Conservation (phyloP, 2,329 filamentous ascomycete species). For the Neofusicoccum ribis region DNA sequence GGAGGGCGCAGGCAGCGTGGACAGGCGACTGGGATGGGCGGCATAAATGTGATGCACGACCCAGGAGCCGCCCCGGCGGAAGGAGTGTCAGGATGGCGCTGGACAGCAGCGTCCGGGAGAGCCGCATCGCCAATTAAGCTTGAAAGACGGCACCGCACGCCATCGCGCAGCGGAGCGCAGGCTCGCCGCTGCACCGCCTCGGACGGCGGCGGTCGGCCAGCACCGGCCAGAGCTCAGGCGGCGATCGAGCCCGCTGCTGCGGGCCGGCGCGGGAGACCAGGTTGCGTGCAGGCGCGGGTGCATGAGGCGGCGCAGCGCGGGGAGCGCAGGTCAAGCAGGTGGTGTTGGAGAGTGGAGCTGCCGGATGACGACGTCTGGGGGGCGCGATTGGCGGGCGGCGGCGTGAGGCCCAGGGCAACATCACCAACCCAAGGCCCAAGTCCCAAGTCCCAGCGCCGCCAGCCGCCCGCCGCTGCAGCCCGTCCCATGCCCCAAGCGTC, state of each 20-base stretch:
- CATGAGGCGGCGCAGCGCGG: not conserved
- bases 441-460: too few species aligned
- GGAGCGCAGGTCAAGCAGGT: not conserved
- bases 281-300: not conserved
- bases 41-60: not conserved
- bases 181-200: not conserved
- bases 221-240: not conserved
- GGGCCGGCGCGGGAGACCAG: not conserved
- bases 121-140: not conserved
- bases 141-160: not conserved
- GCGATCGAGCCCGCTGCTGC: not conserved
- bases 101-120: not conserved
- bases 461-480: not conserved
- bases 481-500: not conserved
- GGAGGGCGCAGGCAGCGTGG: not conserved
- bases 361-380: constrained; percentile 1
- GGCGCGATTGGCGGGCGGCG: not conserved
- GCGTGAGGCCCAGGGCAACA: constrained; percentile 1
- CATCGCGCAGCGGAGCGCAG: not conserved
- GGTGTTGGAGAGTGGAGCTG: not conserved
- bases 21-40: not conserved
- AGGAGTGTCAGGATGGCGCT: not conserved
- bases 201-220: not conserved
- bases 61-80: not conserved
- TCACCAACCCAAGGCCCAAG: not conserved